phyloP scores from a whole-genome alignment of 1,284 basidiomycete genomes.

The Megacollybia platyphylla region DNA sequence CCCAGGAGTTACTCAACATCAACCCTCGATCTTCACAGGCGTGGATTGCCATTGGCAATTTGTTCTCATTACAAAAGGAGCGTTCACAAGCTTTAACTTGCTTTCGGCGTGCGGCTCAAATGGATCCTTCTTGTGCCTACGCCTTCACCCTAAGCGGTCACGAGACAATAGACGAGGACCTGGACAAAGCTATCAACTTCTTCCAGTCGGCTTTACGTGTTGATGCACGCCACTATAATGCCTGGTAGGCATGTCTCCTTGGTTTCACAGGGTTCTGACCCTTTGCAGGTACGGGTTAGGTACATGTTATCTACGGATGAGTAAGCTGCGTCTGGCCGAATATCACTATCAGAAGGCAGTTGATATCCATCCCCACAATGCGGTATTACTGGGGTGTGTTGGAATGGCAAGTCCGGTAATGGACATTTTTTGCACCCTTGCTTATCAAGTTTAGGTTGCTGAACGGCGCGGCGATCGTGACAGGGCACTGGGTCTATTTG shows the following conservation, averaged over 20 bases:
- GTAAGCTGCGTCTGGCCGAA: constrained; percentile 81
- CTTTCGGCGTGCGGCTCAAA: constrained; percentile 77
- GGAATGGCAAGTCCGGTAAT: constrained; percentile 61
- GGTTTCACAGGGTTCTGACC: constrained; percentile 12
- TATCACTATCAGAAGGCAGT: constrained; percentile 88
- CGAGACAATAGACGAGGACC: constrained; percentile 88
- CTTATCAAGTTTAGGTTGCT: constrained; percentile 47
- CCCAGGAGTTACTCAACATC: constrained; percentile 80
- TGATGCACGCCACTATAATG: constrained; percentile 87
- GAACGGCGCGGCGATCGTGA: constrained; percentile 68
- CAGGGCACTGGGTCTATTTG: constrained; percentile 66
- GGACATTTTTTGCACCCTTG: constrained; percentile 9
- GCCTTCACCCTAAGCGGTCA: constrained; percentile 91
- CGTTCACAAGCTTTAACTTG: constrained; percentile 84
- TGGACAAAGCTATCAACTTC: constrained; percentile 79
- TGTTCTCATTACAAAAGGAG: constrained; percentile 86
- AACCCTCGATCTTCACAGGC: constrained; percentile 73
- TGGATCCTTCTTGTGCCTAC: constrained; percentile 80
- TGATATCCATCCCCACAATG: constrained; percentile 85
- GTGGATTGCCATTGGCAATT: constrained; percentile 91
- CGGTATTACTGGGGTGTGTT: constrained; percentile 81
- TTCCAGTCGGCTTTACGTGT: constrained; percentile 83
- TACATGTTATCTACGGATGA: constrained; percentile 85
- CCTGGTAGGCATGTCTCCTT: constrained; percentile 54
- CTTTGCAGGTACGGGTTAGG: constrained; percentile 86